Base-by-base conservation (phyloP, 2,329 filamentous ascomycete genomes). In the Neocucurbitaria cava region DNA sequence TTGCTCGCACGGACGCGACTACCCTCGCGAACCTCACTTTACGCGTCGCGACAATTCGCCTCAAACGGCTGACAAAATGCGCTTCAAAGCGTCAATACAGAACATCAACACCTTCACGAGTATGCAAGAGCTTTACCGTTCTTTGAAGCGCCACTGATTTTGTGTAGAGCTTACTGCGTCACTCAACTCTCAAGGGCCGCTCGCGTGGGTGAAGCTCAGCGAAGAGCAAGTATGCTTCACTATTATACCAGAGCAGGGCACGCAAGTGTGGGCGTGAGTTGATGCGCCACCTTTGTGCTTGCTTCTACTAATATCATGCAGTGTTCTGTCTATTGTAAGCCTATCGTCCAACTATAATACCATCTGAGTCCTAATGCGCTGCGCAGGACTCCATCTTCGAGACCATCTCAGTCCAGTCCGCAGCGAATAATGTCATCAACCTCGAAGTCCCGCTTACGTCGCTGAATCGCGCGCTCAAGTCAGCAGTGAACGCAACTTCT, bases 221-320 rank as follows among this genome's bases (percentile, higher is more conserved):
- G 87, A 96, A 78, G 88, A 93, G 54, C 88, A 89, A 50, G 88
- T 94, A 52, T 92, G 93, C 65, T 96, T 99, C 79, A 98, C 95
- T 56, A 91, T 98, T 69, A 94, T 98, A 58, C 93, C 95, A 0
- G 92, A 97, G 73, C 89, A 91, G 69, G 94, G 95, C 56, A 96
- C 92, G 8, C 94, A 98, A 82, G 94, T 98, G 49, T 99, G 95
- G 95, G 91, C 92, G 83, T 93, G 83, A 72, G 88, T 87, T 40
- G 58, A 38, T 28, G 47, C 46, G 64, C 71, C 30, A 17, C 35
- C 39, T 54, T 49, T 39, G 50, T 43, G 28, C 40, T 48, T 35
- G 17, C 42, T 39, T 26, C 9, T 53, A 70, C 73, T 66, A 64
- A 69, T 51, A 6, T 44, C 1, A 15, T 42, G 9, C 49, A 81